Percentiles rank a stretch among this genome's conserved stretches.
Evolutionary conservation across 2,329 filamentous ascomycete genomes (phyloP).

Genomic region (Plectosphaerella sp.): DNA sequence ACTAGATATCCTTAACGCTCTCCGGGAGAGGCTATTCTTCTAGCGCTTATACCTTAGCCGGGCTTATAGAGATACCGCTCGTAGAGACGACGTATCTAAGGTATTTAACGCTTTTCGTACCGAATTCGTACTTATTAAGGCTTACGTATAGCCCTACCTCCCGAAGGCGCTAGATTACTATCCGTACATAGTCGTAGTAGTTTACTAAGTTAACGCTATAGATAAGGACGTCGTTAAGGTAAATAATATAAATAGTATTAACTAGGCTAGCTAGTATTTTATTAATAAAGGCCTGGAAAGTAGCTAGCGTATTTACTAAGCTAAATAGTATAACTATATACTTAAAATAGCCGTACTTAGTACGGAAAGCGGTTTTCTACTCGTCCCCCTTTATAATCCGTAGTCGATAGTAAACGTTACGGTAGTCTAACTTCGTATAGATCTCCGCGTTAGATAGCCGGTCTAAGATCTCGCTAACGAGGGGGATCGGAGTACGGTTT

Average conservation of each 20-base stretch:
- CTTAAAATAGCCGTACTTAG: not conserved
- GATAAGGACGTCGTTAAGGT: not conserved
- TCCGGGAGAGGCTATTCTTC: not conserved
- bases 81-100: slow-evolving; percentile 5
- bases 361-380: not conserved
- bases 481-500: slow-evolving; percentile 18
- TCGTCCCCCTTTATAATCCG: slow-evolving; percentile 12
- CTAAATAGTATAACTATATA: not conserved
- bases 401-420: slow-evolving; percentile 12
- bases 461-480: slow-evolving; percentile 24
- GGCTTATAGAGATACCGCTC: not conserved
- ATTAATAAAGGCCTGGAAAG: not conserved
- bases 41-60: not conserved
- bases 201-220: not conserved
- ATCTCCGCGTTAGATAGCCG: slow-evolving; percentile 14
- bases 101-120: not conserved
- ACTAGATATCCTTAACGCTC: slow-evolving; percentile 1
- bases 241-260: not conserved
- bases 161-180: too few species aligned
- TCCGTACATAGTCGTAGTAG: not conserved
- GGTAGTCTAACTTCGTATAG: slow-evolving; percentile 26
- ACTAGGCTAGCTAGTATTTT: not conserved
- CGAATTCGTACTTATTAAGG: not conserved
- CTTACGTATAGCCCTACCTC: not conserved
- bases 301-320: not conserved